Percentiles rank a stretch among this genome's conserved stretches.
phyloP scores from a whole-genome alignment of 371 early-diverging fungal genomes.

The Circinella minor region DNA sequence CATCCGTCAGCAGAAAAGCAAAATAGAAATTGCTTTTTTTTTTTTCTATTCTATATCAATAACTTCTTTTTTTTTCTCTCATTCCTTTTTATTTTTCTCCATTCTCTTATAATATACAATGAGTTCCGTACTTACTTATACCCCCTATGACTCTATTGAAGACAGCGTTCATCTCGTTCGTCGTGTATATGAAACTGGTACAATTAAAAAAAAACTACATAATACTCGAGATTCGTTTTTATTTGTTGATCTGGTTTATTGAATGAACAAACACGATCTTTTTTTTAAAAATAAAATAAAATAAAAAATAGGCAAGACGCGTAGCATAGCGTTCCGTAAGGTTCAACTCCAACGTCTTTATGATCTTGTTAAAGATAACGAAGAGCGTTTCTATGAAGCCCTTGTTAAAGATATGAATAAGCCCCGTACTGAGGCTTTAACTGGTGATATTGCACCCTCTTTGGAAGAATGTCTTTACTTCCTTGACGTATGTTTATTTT shows the following conservation, averaged over 20 bases:
- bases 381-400: conserved; percentile 62
- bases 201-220: background rate
- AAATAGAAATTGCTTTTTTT: background rate
- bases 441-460: conserved; percentile 68
- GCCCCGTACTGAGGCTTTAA: conserved; percentile 56
- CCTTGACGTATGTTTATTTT: conserved; percentile 27
- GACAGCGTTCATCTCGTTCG: conserved; percentile 40
- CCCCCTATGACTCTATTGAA: conserved; percentile 44
- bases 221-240: background rate
- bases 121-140: conserved; percentile 27
- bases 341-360: conserved; percentile 72
- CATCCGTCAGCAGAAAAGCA: conserved; percentile 1
- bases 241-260: no score
- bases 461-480: conserved; percentile 59
- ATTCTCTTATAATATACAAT: background rate
- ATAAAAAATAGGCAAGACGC: conserved; percentile 48
- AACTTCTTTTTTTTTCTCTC: background rate
- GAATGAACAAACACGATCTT: no score
- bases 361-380: conserved; percentile 68
- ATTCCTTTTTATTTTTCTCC: conserved; percentile 5
- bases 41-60: conserved; percentile 9
- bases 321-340: conserved; percentile 63
- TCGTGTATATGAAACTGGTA: conserved; percentile 40
- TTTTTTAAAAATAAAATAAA: no score
- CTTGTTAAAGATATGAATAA: conserved; percentile 70